phyloP scores from a whole-genome alignment of 805 yeast species.

The Pichia deserticola region DNA sequence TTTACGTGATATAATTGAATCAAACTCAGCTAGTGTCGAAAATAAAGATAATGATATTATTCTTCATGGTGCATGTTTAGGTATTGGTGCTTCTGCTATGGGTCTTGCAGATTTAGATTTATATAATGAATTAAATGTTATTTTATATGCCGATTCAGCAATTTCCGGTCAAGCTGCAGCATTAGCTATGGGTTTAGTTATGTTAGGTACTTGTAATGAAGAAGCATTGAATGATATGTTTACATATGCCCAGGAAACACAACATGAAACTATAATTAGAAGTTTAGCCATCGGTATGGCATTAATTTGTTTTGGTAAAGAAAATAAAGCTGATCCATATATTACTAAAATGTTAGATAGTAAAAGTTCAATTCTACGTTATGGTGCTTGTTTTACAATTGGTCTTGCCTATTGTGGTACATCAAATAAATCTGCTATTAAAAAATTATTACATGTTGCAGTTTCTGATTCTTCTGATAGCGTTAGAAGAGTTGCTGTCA shows the following conservation, averaged over 20 bases:
- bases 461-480: slow-evolving; percentile 95
- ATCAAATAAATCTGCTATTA: slow-evolving; percentile 80
- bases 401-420: slow-evolving; percentile 98
- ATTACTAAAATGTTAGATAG: slow-evolving; percentile 62
- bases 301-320: slow-evolving; percentile 76
- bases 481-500: slow-evolving; percentile 94
- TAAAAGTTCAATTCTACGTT: slow-evolving; percentile 80
- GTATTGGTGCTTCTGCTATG: slow-evolving; percentile 96
- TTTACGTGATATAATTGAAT: slow-evolving; percentile 64
- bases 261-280: slow-evolving; percentile 90
- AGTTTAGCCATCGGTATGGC: slow-evolving; percentile 91
- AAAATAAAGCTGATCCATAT: slow-evolving; percentile 64
- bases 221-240: slow-evolving; percentile 71
- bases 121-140: slow-evolving; percentile 76
- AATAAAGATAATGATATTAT: slow-evolving; percentile 67
- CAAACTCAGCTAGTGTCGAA: slow-evolving; percentile 36
- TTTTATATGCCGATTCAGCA: slow-evolving; percentile 84
- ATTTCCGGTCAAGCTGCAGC: slow-evolving; percentile 96
- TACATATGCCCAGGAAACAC: slow-evolving; percentile 87
- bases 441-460: slow-evolving; percentile 81
- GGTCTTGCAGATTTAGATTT: slow-evolving; percentile 68
- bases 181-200: slow-evolving; percentile 88
- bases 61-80: slow-evolving; percentile 92
- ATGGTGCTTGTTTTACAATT: slow-evolving; percentile 91
- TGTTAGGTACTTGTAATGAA: slow-evolving; percentile 83